Percentiles rank a stretch among this genome's conserved stretches.
phyloP scores from a whole-genome alignment of 805 yeast species.

The Wickerhamomyces ciferrii region DNA sequence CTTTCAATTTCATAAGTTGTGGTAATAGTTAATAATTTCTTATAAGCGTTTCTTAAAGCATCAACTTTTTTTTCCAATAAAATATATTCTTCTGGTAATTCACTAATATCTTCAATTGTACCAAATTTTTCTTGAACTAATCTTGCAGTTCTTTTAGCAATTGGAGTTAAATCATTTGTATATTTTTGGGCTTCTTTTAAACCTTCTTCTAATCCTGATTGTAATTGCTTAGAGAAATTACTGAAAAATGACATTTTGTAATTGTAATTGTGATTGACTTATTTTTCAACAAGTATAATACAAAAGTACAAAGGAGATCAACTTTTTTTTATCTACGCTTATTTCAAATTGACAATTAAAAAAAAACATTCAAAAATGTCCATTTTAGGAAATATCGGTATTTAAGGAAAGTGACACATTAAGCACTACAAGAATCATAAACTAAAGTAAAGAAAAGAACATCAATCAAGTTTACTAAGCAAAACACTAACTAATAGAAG shows the following conservation, averaged over 20 bases:
- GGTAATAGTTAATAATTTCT: slow-evolving; percentile 42
- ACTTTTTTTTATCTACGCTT: too few species aligned
- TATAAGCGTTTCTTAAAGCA: slow-evolving; percentile 54
- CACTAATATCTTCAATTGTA: slow-evolving; percentile 60
- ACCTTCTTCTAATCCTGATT: slow-evolving; percentile 19
- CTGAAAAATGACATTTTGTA: slow-evolving; percentile 22
- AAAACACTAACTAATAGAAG: too few species aligned
- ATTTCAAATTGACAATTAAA: too few species aligned
- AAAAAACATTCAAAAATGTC: too few species aligned
- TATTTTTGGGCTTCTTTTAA: slow-evolving; percentile 34
- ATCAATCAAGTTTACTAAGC: too few species aligned
- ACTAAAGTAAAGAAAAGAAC: too few species aligned
- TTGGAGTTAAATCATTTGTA: slow-evolving; percentile 44
- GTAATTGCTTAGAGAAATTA: slow-evolving; percentile 19
- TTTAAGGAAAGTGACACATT: too few species aligned
- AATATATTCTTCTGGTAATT: slow-evolving; percentile 69
- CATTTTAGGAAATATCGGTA: too few species aligned
- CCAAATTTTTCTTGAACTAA: slow-evolving; percentile 60
- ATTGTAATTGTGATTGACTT: too few species aligned
- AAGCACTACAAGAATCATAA: too few species aligned
- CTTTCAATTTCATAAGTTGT: slow-evolving; percentile 68
- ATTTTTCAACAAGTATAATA: too few species aligned
- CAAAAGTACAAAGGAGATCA: too few species aligned
- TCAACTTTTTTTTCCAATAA: slow-evolving; percentile 65
- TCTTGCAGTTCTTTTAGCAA: slow-evolving; percentile 54